A percentile compares a stretch with the other conserved stretches of the same genome.
phyloP scores from a whole-genome alignment of 2,329 filamentous ascomycete species.

The Dryadomyces quercus-mongolicae region DNA sequence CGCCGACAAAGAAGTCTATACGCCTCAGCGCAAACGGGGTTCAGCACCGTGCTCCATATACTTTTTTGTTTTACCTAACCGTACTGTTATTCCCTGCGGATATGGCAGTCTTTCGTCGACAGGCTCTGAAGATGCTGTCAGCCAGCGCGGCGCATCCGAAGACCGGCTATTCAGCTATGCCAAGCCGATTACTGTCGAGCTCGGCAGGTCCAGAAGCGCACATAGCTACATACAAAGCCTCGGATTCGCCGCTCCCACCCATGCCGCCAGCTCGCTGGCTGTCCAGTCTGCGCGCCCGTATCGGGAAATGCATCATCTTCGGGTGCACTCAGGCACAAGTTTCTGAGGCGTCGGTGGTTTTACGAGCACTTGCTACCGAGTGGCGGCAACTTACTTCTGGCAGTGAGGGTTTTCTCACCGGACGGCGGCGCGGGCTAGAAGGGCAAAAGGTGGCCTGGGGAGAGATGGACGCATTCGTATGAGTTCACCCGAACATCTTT shows the following conservation, averaged over 20 bases:
- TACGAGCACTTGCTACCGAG: constrained; percentile 46
- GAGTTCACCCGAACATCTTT: constrained; percentile 9
- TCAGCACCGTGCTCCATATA: no score
- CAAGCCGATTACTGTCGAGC: neutral
- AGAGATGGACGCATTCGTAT: constrained; percentile 56
- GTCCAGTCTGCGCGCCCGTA: constrained; percentile 49
- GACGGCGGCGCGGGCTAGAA: constrained; percentile 47
- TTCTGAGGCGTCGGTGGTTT: constrained; percentile 42
- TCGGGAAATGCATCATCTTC: constrained; percentile 67
- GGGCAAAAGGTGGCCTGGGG: constrained; percentile 66
- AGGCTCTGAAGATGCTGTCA: neutral
- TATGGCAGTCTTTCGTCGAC: neutral
- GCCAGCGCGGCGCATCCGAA: neutral
- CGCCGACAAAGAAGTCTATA: no score
- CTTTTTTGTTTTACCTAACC: neutral
- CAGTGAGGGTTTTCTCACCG: constrained; percentile 63
- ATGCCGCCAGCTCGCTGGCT: constrained; percentile 45
- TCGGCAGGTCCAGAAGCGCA: neutral
- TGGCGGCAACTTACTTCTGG: constrained; percentile 65
- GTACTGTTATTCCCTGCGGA: no score
- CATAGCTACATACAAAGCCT: neutral
- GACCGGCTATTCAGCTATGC: neutral
- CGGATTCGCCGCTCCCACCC: constrained; percentile 10
- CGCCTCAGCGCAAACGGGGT: no score
- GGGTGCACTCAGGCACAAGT: constrained; percentile 50